These are phyloP conservation scores for Carnegiea gigantea DNA, from an alignment of 179 eudicot species.

Conservation along the genomic window DNA sequence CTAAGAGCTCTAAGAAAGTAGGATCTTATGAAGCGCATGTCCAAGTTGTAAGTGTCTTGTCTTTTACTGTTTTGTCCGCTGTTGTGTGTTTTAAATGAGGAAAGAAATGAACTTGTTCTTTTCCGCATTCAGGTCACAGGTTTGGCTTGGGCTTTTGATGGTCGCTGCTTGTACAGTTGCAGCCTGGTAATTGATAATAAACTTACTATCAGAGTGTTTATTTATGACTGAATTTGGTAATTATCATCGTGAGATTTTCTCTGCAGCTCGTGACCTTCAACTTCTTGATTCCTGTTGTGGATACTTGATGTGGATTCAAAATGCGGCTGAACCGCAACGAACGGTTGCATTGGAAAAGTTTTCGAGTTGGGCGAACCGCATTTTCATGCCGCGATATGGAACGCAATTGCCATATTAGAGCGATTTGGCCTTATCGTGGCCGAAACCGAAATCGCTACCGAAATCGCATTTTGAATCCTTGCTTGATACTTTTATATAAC, in stretches of 20 bases:
- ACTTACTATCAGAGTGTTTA: not conserved
- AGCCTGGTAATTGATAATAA: conserved; percentile 62
- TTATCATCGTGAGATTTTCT: conserved; percentile 2
- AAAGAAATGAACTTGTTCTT: conserved; percentile 17
- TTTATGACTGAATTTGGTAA: not conserved
- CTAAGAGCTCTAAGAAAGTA: conserved; percentile 38
- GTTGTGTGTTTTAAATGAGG: not conserved
- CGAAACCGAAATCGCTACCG: too few relatives aligned
- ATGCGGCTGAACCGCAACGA: too few relatives aligned
- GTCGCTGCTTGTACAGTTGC: conserved; percentile 82
- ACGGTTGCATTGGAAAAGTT: too few relatives aligned
- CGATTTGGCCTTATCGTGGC: too few relatives aligned
- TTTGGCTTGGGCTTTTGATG: conserved; percentile 88
- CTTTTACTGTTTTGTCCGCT: not conserved
- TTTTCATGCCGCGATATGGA: too few relatives aligned
- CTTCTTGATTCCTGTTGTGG: not conserved
- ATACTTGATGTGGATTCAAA: not conserved
- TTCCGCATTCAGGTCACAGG: conserved; percentile 66
- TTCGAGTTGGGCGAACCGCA: too few relatives aligned
- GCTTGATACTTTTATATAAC: not conserved
- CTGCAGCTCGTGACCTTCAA: conserved; percentile 2
- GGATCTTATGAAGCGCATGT: conserved; percentile 65
- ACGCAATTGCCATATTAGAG: too few relatives aligned
- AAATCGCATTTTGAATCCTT: too few relatives aligned
- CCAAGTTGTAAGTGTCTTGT: conserved; percentile 55